Base-by-base conservation (phyloP, 805 yeast species). In the Wickerhamiella siamensis region DNA sequence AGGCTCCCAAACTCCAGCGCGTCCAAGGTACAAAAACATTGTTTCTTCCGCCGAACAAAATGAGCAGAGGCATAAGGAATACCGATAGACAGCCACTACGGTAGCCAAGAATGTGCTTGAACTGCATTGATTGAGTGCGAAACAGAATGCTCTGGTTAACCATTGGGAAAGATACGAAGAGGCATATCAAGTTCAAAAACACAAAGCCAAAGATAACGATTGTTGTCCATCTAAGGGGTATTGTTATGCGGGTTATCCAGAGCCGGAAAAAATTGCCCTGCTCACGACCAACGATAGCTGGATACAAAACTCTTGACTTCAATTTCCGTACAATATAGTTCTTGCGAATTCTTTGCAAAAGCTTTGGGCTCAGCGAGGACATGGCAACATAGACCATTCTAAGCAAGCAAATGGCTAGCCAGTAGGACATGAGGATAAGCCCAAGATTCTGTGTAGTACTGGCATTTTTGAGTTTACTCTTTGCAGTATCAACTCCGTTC, bases 21-120 rank as follows among this genome's bases (percentile, higher is more conserved):
- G 67, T 70, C 42, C 57, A 41, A 52, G 64, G 64, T 50, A 71
- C 66, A 53, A 81, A 64, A 22, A 81, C 69, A 53, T 79, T 82
- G 57, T 82, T 82, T 53, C 91, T 64, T 16, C 81, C 79, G 4
- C 79, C 74, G 51, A 76, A 73, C 36, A 75, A 56, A 21, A 74
- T 62, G 29, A 75, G 47, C 17, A 74, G 56, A 2, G 83, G 83
- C 34, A 49, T 38, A 24, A 43, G 42, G 55, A 63, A 37, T 65
- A 52, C 39, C 1, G 43, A 43, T 35, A 44, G 31, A 24, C 42
- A 48, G 4, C 50, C 50, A 9, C 44, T 35, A 6, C 52, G 42
- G 14, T 47, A 43, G 4, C 48, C 50, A 26, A 48, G 20, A 3
- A 44, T 31, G 33, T 47, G 46, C 37, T 43, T 39, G 31, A 43